Evolutionary conservation across 345 rosid genomes (phyloP).

Genomic region (Lagerstroemia speciosa): DNA sequence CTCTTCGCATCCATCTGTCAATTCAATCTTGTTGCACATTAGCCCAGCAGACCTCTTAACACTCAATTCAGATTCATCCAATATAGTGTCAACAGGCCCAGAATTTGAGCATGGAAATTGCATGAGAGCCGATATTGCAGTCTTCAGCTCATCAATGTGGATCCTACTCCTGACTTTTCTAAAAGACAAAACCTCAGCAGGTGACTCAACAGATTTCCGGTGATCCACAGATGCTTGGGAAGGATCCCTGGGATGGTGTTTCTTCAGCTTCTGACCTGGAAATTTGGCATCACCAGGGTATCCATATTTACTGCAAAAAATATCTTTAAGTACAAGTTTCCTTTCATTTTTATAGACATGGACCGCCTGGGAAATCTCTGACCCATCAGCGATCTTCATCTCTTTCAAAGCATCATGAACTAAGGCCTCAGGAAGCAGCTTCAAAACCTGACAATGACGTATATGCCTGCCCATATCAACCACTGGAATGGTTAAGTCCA

Average conservation of each 20-base stretch:
- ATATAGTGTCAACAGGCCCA: constrained; percentile 31
- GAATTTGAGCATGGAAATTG: constrained; percentile 49
- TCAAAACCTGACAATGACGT: constrained; percentile 73
- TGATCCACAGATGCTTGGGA: constrained; percentile 31
- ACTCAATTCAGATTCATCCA: constrained; percentile 63
- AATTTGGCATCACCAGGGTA: constrained; percentile 14
- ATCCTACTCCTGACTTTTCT: constrained; percentile 36
- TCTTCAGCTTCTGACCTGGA: constrained; percentile 27
- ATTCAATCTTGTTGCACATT: constrained; percentile 34
- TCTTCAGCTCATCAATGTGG: constrained; percentile 50
- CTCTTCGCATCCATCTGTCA: constrained; percentile 82
- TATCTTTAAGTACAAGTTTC: constrained; percentile 58
- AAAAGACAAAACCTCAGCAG: constrained; percentile 22
- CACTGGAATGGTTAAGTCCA: constrained; percentile 42
- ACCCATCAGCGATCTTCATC: constrained; percentile 51
- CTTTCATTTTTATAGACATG: constrained; percentile 74
- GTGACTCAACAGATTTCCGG: constrained; percentile 28
- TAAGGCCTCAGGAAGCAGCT: constrained; percentile 71
- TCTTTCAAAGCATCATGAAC: constrained; percentile 55
- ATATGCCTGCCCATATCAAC: constrained; percentile 46
- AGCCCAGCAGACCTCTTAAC: constrained; percentile 51
- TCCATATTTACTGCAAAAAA: constrained; percentile 27
- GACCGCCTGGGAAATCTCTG: constrained; percentile 53
- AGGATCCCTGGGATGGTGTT: constrained; percentile 21
- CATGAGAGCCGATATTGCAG: constrained; percentile 55